Conservation (phyloP, 129 eudicot species). For the Saposhnikovia divaricata region DNA sequence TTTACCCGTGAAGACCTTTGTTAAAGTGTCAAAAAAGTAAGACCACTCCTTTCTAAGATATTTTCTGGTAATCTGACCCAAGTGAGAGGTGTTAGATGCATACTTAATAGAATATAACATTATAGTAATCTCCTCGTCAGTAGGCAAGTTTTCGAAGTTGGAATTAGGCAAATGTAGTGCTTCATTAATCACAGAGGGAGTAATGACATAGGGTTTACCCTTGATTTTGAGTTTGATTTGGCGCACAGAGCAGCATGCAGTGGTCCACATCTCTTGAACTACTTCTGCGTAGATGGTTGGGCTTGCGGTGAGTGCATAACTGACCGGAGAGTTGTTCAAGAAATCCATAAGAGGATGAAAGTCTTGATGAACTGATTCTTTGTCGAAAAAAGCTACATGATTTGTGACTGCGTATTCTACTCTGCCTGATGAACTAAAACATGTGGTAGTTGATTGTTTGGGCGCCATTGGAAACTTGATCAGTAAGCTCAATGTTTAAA, state of each 20-base stretch:
- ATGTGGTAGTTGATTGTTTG: neutral
- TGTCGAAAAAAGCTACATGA: neutral
- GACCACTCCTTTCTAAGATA: constrained; percentile 2
- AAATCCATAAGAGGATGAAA: neutral
- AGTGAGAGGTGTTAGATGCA: neutral
- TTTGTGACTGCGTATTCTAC: neutral
- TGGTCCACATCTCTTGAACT: neutral
- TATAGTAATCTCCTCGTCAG: neutral
- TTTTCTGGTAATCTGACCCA: neutral
- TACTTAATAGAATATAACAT: neutral
- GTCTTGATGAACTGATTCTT: neutral
- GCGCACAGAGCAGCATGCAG: neutral
- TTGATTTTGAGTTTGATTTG: neutral
- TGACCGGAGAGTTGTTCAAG: neutral
- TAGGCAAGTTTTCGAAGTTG: neutral
- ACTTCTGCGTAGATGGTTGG: neutral
- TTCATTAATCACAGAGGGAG: neutral
- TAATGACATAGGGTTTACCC: neutral
- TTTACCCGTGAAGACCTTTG: neutral
- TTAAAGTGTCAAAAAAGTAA: neutral
- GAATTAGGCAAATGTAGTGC: neutral
- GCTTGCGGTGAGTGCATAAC: neutral
- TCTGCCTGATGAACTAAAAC: neutral
- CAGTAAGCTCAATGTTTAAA: neutral
- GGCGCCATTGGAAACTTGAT: neutral